Base-by-base conservation (phyloP, 352 stramenopile species). In the Blastocystis hominis region DNA sequence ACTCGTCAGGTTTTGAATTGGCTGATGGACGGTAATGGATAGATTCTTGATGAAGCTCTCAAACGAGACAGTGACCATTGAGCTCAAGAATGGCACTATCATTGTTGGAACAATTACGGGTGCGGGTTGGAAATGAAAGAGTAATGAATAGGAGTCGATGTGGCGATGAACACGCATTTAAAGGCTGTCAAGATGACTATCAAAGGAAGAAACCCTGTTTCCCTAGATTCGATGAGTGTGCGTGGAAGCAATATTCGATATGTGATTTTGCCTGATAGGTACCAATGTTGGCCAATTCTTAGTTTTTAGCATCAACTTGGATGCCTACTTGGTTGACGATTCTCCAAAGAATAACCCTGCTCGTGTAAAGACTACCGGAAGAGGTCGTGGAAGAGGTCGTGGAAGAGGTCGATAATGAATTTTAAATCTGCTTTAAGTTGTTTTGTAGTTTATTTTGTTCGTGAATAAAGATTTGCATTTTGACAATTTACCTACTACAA, bases 21-120 rank as follows among this genome's bases (percentile, higher is more conserved):
- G 3, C 9, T 5, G 42, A 6, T 10, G 24, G 15, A 2, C 10
- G 2, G 54, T 17, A 61, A 55, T 64, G 17, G 50, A 46, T 78
- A 90, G 94, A 86, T 98, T 98, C 91, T 93, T 98, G 89, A 97
- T 97, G 95, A 98, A 98, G 90, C 92, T 99, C 66, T 97, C 96
- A 79, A 97, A 97, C 79, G 96, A 99, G 91, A 98, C 96, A 79
- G 96, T 99, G 50, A 98, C 96, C 46, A 98, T 99, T 86, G 97
- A 99, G 90, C 92, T 99, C n/a, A 99, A 99, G 92, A 99, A 99
- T 92, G 96, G 96, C 69, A 98, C 96, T n/a, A 97, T 98, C 46
- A 93, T 98, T 63, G 93, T 97, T 78, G 97, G 97, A 75, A 99
- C 97, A 1, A 96, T 99, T 76, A 95, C 95, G 80, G 94, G 93